phyloP scores from a whole-genome alignment of 345 rosid species.

The Linum trigynum region DNA sequence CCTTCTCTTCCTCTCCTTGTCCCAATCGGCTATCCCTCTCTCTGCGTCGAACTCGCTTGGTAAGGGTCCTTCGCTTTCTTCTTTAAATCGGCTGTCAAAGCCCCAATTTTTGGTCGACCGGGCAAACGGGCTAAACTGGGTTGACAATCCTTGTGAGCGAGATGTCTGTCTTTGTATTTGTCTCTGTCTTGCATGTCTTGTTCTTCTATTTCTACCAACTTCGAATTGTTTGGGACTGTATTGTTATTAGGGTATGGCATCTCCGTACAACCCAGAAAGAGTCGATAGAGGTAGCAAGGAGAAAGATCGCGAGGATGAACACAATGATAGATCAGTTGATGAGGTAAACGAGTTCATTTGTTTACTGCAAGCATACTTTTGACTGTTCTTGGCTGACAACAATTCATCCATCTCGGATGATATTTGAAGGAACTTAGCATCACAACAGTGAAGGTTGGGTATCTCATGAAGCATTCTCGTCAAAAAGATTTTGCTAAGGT shows the following conservation, averaged over 20 bases:
- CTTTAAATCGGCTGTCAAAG: no score
- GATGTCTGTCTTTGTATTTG: no score
- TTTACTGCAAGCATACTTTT: neutral
- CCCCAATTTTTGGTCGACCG: no score
- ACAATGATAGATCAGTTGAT: neutral
- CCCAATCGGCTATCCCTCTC: no score
- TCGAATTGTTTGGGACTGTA: neutral
- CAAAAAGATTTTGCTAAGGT: constrained; percentile 81
- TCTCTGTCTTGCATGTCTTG: neutral
- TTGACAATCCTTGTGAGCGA: no score
- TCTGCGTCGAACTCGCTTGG: no score
- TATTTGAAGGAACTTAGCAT: constrained; percentile 36
- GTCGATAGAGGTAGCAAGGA: neutral
- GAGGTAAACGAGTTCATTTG: neutral
- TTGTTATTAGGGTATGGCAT: neutral
- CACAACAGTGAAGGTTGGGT: constrained; percentile 52
- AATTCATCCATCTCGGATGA: neutral
- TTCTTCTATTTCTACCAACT: no score
- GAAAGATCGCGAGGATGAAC: neutral
- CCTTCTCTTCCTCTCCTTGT: no score
- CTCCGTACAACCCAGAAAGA: neutral
- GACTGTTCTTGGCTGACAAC: neutral
- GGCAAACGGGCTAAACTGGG: no score
- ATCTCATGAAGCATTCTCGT: constrained; percentile 88
- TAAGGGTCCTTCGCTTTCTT: no score